Evolutionary conservation across 495 filamentous ascomycete species (phyloP).

Genomic region (Rhizodiscina lignyota): DNA sequence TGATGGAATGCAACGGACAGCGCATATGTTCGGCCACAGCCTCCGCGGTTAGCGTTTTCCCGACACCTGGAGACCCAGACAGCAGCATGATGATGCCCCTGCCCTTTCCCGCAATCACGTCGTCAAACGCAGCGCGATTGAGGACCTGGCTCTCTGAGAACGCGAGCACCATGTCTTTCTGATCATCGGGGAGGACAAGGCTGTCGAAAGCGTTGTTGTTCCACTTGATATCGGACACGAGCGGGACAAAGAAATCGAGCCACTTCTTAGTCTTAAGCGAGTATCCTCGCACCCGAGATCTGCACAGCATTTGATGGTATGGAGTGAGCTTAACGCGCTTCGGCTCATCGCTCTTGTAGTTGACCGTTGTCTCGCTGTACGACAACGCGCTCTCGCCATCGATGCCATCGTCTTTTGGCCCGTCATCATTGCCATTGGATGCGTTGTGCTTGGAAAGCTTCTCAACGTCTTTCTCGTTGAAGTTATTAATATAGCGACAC

Average conservation of each 20-base stretch:
- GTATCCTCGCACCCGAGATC: conserved; percentile 23
- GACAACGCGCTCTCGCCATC: too few relatives aligned
- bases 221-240: conserved; percentile 26
- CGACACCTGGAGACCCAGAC: conserved; percentile 17
- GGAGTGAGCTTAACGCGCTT: too few relatives aligned
- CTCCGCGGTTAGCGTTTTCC: conserved; percentile 23
- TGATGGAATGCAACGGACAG: conserved; percentile 17
- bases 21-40: conserved; percentile 18
- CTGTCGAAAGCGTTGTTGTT: conserved; percentile 25
- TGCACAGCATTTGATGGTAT: too few relatives aligned
- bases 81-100: conserved; percentile 18
- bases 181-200: conserved; percentile 24
- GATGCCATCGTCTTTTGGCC: too few relatives aligned
- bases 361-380: too few relatives aligned
- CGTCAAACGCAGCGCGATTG: too few relatives aligned
- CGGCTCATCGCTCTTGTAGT: too few relatives aligned
- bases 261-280: conserved; percentile 25
- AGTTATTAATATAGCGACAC: too few relatives aligned
- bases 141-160: conserved; percentile 28
- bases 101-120: conserved; percentile 32
- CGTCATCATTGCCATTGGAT: too few relatives aligned
- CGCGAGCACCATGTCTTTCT: conserved; percentile 32
- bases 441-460: too few relatives aligned
- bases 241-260: conserved; percentile 20
- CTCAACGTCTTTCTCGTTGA: too few relatives aligned